These are phyloP conservation scores for Dentipellis sp. DNA, from an alignment of 768 basidiomycete genomes.

Conservation along the genomic window DNA sequence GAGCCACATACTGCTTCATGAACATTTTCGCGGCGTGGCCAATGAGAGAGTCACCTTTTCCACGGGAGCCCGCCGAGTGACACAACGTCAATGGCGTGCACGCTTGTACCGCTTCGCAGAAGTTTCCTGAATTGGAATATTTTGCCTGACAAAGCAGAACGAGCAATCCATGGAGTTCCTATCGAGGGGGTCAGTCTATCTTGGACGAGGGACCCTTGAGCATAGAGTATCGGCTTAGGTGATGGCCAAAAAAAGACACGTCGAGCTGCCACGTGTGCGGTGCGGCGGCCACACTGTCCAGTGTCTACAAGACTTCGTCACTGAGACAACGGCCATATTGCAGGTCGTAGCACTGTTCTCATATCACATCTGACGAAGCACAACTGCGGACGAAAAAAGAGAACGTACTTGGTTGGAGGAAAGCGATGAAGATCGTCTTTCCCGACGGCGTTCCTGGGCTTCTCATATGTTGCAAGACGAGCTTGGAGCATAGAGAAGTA, in stretches of 20 bases:
- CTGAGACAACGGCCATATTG: conserved; percentile 48
- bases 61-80: conserved; percentile 44
- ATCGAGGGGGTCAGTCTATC: conserved; percentile 27
- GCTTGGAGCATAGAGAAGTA: no score
- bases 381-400: background rate
- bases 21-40: background rate
- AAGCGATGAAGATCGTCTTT: conserved; percentile 75
- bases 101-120: conserved; percentile 45
- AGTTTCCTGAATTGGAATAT: conserved; percentile 70
- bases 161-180: background rate
- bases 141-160: conserved; percentile 5
- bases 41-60: conserved; percentile 43
- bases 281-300: conserved; percentile 34
- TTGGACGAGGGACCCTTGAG: conserved; percentile 76
- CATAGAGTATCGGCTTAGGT: conserved; percentile 56
- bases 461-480: conserved; percentile 41
- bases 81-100: background rate
- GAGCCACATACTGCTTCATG: conserved; percentile 33
- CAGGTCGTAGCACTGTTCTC: conserved; percentile 35
- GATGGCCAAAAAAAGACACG: conserved; percentile 68
- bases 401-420: conserved; percentile 75
- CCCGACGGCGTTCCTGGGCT: conserved; percentile 53
- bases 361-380: background rate
- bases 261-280: conserved; percentile 39
- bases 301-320: conserved; percentile 34